Percentiles rank a stretch among this genome's conserved stretches.
phyloP scores from a whole-genome alignment of 1,284 basidiomycete species.

The Ceratobasidium sp. region DNA sequence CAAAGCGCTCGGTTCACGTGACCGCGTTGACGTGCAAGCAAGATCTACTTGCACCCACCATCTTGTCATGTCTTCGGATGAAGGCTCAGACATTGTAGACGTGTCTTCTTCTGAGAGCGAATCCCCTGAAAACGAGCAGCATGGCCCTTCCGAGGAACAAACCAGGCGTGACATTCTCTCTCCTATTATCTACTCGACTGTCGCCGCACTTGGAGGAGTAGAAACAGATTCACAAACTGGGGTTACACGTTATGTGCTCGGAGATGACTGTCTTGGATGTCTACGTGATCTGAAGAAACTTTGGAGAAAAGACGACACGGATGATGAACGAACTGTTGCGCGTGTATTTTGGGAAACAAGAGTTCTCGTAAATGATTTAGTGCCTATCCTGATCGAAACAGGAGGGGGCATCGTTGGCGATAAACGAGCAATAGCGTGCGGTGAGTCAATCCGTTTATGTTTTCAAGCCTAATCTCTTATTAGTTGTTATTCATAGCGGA shows the following conservation, averaged over 20 bases:
- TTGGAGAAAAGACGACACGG: conserved; percentile 93
- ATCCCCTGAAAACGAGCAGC: not conserved
- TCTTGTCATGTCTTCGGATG: conserved; percentile 16
- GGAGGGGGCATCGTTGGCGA: conserved; percentile 78
- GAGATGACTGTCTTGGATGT: conserved; percentile 84
- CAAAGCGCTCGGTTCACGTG: conserved; percentile 1
- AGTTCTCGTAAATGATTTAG: conserved; percentile 81
- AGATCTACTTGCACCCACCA: too few relatives aligned
- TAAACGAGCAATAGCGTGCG: conserved; percentile 84
- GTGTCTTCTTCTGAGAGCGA: conserved; percentile 9
- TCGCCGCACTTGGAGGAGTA: conserved; percentile 74
- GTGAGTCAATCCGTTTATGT: conserved; percentile 47
- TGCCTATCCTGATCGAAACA: conserved; percentile 82
- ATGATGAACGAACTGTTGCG: conserved; percentile 92
- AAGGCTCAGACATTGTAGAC: conserved; percentile 27
- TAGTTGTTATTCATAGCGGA: conserved; percentile 57
- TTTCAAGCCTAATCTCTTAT: not conserved
- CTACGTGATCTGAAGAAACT: conserved; percentile 92
- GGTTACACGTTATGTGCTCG: conserved; percentile 70
- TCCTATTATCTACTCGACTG: conserved; percentile 70
- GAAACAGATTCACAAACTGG: conserved; percentile 52
- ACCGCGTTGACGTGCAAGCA: too few relatives aligned
- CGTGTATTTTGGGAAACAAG: conserved; percentile 86
- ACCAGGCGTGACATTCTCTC: conserved; percentile 55
- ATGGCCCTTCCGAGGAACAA: not conserved